phyloP scores from a whole-genome alignment of 495 filamentous ascomycete genomes.

The Talaromyces proteolyticus region DNA sequence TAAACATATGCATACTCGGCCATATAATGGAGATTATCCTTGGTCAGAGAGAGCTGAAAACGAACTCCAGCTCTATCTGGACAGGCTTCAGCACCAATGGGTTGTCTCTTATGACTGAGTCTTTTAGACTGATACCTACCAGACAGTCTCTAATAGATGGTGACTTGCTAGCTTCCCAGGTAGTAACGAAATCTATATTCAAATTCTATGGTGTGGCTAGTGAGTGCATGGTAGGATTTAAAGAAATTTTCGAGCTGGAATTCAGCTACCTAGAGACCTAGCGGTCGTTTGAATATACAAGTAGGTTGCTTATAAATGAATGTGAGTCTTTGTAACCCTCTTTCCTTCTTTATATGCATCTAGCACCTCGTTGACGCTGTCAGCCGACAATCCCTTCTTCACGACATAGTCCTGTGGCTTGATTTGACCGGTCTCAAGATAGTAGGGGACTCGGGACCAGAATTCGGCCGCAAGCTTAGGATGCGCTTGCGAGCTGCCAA shows the following conservation, averaged over 20 bases:
- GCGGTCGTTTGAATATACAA: background rate
- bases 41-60: background rate
- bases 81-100: background rate
- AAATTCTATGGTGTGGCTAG: background rate
- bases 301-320: slow-evolving; percentile 29
- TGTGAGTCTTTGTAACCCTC: background rate
- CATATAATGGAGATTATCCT: background rate
- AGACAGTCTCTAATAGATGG: background rate
- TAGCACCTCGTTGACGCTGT: slow-evolving; percentile 1
- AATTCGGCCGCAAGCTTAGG: slow-evolving; percentile 5
- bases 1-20: background rate
- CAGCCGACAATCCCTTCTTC: slow-evolving; percentile 3
- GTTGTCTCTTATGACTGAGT: background rate
- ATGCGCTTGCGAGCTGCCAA: slow-evolving; percentile 1
- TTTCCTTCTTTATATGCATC: slow-evolving; percentile 4
- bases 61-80: background rate
- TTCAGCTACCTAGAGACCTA: background rate
- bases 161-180: background rate
- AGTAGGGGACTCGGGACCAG: slow-evolving; percentile 17
- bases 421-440: slow-evolving; percentile 15
- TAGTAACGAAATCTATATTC: background rate
- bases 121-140: background rate
- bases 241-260: background rate
- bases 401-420: slow-evolving; percentile 9
- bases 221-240: no score